Conservation (phyloP, 2,329 filamentous ascomycete species). For the Arthroderma sp. region DNA sequence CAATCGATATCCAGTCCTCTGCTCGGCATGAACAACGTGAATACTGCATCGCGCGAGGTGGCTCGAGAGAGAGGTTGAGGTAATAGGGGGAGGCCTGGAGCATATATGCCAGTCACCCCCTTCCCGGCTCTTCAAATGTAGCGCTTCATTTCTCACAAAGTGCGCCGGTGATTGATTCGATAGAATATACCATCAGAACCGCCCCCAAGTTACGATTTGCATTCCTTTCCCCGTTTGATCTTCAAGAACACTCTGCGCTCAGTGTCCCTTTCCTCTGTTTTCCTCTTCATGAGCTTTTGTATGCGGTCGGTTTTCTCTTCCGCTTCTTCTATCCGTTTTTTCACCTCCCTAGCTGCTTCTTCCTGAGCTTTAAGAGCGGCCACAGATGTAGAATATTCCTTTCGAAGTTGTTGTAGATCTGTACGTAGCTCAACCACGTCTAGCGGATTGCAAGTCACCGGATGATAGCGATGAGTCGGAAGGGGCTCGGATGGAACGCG, state of each 20-base stretch:
- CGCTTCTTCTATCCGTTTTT: slow-evolving; percentile 23
- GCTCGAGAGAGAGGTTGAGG: too few species aligned
- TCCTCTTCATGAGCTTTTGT: slow-evolving; percentile 30
- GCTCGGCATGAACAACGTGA: too few species aligned
- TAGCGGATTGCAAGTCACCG: slow-evolving; percentile 25
- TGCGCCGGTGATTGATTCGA: too few species aligned
- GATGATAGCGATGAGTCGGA: slow-evolving; percentile 24
- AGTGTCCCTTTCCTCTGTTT: slow-evolving; percentile 29
- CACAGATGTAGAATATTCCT: slow-evolving; percentile 24
- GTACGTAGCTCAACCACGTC: slow-evolving; percentile 18
- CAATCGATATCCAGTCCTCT: too few species aligned
- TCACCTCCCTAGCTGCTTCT: slow-evolving; percentile 25
- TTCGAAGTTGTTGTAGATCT: slow-evolving; percentile 23
- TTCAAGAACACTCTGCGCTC: slow-evolving; percentile 31
- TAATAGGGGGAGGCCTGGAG: too few species aligned
- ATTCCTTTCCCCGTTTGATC: slow-evolving; percentile 26
- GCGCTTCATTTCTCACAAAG: too few species aligned
- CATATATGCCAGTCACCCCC: too few species aligned
- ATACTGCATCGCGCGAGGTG: too few species aligned
- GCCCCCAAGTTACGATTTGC: slow-evolving; percentile 4
- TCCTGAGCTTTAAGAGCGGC: slow-evolving; percentile 26
- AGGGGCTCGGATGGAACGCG: slow-evolving; percentile 25
- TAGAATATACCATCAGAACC: not conserved
- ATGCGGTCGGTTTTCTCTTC: slow-evolving; percentile 27
- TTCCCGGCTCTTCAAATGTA: too few species aligned